phyloP scores from a whole-genome alignment of 2,329 filamentous ascomycete species.

The Fusarium humuli region DNA sequence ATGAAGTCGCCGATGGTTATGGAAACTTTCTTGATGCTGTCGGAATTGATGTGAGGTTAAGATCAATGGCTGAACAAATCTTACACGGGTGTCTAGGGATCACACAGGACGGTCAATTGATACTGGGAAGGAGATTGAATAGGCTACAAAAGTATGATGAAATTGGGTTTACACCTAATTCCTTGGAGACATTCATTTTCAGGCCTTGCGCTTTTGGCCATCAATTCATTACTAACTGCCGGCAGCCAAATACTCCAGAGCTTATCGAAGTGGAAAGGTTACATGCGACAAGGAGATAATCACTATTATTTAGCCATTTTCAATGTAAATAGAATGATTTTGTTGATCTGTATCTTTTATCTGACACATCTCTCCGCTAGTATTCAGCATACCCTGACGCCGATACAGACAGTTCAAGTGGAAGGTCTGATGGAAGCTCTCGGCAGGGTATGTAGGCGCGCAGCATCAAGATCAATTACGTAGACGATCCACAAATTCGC shows the following conservation, averaged over 20 bases:
- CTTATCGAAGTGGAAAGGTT: fast-evolving
- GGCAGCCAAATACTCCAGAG: fast-evolving
- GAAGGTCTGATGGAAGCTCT: background rate
- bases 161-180: fast-evolving
- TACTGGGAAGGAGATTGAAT: fast-evolving
- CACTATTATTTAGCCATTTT: background rate
- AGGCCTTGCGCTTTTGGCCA: background rate
- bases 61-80: too few relatives aligned
- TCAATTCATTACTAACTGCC: fast-evolving
- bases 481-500: background rate
- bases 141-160: fast-evolving
- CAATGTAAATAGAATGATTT: too few relatives aligned
- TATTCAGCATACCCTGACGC: too few relatives aligned
- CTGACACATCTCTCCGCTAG: fast-evolving
- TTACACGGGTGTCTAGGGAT: background rate
- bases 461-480: background rate
- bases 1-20: too few relatives aligned
- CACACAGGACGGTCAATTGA: background rate
- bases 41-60: too few relatives aligned
- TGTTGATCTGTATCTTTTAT: too few relatives aligned
- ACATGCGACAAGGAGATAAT: fast-evolving
- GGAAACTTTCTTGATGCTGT: too few relatives aligned
- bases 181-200: background rate
- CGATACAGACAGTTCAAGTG: fast-evolving
- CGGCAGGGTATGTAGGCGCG: background rate